These are phyloP conservation scores for Arthrobotrys megalospora DNA, from an alignment of 2,329 filamentous ascomycete genomes.

Conservation along the genomic window DNA sequence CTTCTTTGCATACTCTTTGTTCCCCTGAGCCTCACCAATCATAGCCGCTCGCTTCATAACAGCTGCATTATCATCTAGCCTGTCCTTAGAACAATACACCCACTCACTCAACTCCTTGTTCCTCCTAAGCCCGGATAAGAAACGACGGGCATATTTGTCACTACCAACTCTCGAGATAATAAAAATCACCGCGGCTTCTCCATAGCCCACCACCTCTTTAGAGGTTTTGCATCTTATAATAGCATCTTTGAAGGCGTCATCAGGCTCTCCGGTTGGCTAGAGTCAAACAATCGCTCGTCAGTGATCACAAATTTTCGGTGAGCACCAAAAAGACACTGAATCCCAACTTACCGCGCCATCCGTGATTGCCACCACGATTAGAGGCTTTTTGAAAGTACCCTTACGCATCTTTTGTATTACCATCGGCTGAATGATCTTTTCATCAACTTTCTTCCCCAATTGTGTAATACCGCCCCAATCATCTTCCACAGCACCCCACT, in stretches of 20 bases:
- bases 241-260: conserved; percentile 19
- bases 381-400: conserved; percentile 35
- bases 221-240: conserved; percentile 29
- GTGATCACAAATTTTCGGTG: background rate
- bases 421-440: conserved; percentile 51
- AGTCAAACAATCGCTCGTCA: background rate
- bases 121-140: conserved; percentile 17
- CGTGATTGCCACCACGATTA: conserved; percentile 46
- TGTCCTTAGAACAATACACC: conserved; percentile 44
- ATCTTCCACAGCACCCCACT: background rate
- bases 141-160: background rate
- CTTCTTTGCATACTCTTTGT: conserved; percentile 40
- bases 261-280: conserved; percentile 25
- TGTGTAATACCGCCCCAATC: conserved; percentile 18
- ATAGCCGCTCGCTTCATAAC: conserved; percentile 31
- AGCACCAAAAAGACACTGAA: background rate
- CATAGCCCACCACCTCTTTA: conserved; percentile 23
- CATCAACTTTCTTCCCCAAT: conserved; percentile 31
- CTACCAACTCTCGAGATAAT: conserved; percentile 41
- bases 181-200: conserved; percentile 43
- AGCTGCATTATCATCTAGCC: conserved; percentile 31
- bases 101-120: conserved; percentile 35
- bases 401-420: conserved; percentile 36
- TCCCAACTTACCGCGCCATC: conserved; percentile 42
- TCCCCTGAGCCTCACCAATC: conserved; percentile 14